Percentiles rank a stretch among this genome's conserved stretches.
These are phyloP conservation scores for Pleurotus tuber-regium DNA, from an alignment of 768 basidiomycete species.

Conservation along the genomic window DNA sequence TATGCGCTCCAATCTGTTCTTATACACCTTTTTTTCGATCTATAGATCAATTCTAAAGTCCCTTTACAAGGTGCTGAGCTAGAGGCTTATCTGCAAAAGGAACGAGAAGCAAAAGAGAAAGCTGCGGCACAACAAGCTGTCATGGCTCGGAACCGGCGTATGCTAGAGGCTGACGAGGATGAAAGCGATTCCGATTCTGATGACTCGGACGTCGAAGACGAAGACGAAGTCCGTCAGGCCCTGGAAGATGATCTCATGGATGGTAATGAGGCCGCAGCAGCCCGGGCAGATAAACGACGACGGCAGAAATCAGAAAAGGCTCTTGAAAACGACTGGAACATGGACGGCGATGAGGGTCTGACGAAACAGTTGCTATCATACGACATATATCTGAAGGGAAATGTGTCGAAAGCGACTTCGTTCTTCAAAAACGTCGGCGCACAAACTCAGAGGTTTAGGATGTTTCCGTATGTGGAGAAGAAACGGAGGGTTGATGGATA, in stretches of 20 bases:
- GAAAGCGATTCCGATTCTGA: constrained; percentile 71
- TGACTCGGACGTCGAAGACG: constrained; percentile 63
- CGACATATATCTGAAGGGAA: constrained; percentile 97
- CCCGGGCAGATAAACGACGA: constrained; percentile 28
- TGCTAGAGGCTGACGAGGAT: constrained; percentile 93
- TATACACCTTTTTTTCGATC: neutral
- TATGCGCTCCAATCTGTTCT: no score
- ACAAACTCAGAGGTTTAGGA: constrained; percentile 81
- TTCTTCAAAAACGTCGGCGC: constrained; percentile 81
- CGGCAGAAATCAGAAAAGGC: constrained; percentile 39
- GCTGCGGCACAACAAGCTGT: constrained; percentile 86
- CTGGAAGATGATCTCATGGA: constrained; percentile 53
- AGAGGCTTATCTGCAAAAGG: constrained; percentile 73
- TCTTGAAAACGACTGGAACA: constrained; percentile 61
- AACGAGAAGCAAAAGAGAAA: constrained; percentile 75
- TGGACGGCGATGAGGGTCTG: constrained; percentile 74
- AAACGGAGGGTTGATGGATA: constrained; percentile 91
- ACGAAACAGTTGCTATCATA: constrained; percentile 80
- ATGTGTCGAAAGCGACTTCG: constrained; percentile 79
- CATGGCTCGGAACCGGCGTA: constrained; percentile 75
- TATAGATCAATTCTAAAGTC: constrained; percentile 84
- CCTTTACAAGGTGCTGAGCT: constrained; percentile 88
- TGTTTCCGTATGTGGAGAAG: constrained; percentile 97
- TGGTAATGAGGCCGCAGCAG: constrained; percentile 25
- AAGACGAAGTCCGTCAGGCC: constrained; percentile 57